Percentiles rank a stretch among this genome's conserved stretches.
Conservation (phyloP, 805 yeast species). For the Cyberlindnera americana region DNA sequence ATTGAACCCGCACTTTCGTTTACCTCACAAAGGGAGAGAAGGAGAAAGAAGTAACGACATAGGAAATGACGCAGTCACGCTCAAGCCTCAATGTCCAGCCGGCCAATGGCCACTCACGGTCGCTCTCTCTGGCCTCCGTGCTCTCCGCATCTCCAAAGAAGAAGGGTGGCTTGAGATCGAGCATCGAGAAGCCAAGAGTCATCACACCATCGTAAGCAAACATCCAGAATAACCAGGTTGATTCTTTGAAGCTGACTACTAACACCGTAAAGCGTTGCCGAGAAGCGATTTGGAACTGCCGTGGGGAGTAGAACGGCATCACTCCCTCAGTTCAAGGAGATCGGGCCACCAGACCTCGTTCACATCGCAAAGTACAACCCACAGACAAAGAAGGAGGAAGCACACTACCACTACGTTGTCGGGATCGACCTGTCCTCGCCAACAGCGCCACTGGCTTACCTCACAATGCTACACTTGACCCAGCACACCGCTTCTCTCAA, state of each 20-base stretch:
- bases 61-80: conserved; percentile 5
- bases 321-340: conserved; percentile 39
- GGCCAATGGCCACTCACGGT: conserved; percentile 12
- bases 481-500: conserved; percentile 20
- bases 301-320: conserved; percentile 45
- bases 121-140: conserved; percentile 11
- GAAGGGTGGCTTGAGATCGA: conserved; percentile 11
- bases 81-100: conserved; percentile 4
- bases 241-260: conserved; percentile 3
- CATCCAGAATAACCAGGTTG: background rate
- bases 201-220: conserved; percentile 22
- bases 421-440: conserved; percentile 46
- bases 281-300: conserved; percentile 49
- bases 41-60: no score
- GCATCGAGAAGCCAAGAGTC: conserved; percentile 17
- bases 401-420: conserved; percentile 45
- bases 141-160: conserved; percentile 16
- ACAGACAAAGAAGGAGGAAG: conserved; percentile 38
- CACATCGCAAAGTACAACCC: conserved; percentile 38
- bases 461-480: conserved; percentile 35
- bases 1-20: no score
- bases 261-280: conserved; percentile 37
- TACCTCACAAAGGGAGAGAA: no score
- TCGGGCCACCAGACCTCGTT: conserved; percentile 76
- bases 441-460: conserved; percentile 44